These are phyloP conservation scores for Xerophyta viscosa DNA, from an alignment of 106 monocot genomes.

Conservation along the genomic window DNA sequence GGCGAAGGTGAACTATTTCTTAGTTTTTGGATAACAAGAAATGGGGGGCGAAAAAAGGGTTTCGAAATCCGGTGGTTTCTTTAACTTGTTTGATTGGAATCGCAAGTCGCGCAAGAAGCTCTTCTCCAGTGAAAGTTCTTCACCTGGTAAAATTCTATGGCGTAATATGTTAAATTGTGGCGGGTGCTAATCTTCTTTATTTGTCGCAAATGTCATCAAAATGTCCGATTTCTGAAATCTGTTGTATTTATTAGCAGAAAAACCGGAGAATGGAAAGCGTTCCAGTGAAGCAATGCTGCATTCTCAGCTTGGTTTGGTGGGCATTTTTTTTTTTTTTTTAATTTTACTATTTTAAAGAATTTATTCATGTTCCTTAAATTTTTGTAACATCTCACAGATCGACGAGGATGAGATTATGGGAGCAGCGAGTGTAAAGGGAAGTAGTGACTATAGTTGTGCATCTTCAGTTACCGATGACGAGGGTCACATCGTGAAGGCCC, in stretches of 20 bases:
- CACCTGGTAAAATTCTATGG: constrained; percentile 45
- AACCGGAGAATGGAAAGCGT: constrained; percentile 44
- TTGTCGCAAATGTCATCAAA: not conserved
- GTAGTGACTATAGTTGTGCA: constrained; percentile 79
- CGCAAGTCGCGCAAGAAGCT: constrained; percentile 84
- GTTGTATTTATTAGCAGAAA: constrained; percentile 27
- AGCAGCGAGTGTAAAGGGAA: constrained; percentile 53
- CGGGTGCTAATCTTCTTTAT: not conserved
- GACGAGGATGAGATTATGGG: constrained; percentile 53
- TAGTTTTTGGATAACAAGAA: not conserved
- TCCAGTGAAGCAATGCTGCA: constrained; percentile 21
- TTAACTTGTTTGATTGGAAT: constrained; percentile 90
- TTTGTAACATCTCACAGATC: constrained; percentile 16
- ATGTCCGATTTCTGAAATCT: not conserved
- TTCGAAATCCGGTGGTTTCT: constrained; percentile 58
- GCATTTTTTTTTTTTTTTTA: constrained; percentile 6
- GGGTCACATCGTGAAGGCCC: constrained; percentile 43
- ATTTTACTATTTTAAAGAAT: not conserved
- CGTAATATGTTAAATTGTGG: not conserved
- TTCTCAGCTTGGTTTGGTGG: constrained; percentile 39
- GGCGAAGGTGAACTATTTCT: not conserved
- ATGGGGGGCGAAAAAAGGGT: constrained; percentile 59
- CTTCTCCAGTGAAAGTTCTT: constrained; percentile 40
- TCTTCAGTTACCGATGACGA: constrained; percentile 93
- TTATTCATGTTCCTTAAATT: not conserved